Evolutionary conservation across 2,329 filamentous ascomycete genomes (phyloP).

Genomic region (Ceratocystiopsis sp.): DNA sequence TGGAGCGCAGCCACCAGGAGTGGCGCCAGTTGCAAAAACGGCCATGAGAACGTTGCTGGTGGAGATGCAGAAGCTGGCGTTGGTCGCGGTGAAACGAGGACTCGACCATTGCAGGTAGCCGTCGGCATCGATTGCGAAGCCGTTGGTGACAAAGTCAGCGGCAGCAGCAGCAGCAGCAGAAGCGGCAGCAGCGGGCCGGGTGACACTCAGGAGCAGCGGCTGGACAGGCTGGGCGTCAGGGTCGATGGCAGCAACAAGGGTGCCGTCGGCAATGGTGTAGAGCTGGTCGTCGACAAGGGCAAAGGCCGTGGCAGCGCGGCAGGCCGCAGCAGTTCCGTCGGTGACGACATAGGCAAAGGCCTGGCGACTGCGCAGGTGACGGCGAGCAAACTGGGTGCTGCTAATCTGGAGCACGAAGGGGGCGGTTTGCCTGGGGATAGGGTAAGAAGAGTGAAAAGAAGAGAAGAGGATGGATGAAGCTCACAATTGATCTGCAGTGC

Average conservation of each 20-base stretch:
- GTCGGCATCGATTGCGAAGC: background rate
- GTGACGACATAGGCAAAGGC: background rate
- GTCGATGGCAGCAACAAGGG: background rate
- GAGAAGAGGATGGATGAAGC: background rate
- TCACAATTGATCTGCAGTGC: too few relatives aligned
- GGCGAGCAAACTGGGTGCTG: background rate
- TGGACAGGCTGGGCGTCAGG: background rate
- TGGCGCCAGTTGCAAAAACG: background rate
- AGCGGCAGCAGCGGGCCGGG: background rate
- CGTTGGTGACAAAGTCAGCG: background rate
- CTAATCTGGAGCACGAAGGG: background rate
- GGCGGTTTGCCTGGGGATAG: background rate
- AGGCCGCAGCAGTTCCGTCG: background rate
- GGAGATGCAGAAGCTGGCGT: slow-evolving; percentile 1
- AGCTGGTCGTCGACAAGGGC: background rate
- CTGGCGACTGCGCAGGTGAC: background rate
- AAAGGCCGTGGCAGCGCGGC: background rate
- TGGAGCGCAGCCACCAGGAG: background rate
- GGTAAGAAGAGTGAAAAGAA: background rate
- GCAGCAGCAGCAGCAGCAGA: background rate
- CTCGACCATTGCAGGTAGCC: slow-evolving; percentile 1
- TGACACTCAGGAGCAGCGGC: background rate
- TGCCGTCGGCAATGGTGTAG: background rate
- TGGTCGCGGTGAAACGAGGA: background rate
- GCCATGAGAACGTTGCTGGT: background rate